Evolutionary conservation across 495 filamentous ascomycete genomes (phyloP), one percentile per base, ranked within the genome.

Genomic region (Hypoxylon lenormandii): DNA sequence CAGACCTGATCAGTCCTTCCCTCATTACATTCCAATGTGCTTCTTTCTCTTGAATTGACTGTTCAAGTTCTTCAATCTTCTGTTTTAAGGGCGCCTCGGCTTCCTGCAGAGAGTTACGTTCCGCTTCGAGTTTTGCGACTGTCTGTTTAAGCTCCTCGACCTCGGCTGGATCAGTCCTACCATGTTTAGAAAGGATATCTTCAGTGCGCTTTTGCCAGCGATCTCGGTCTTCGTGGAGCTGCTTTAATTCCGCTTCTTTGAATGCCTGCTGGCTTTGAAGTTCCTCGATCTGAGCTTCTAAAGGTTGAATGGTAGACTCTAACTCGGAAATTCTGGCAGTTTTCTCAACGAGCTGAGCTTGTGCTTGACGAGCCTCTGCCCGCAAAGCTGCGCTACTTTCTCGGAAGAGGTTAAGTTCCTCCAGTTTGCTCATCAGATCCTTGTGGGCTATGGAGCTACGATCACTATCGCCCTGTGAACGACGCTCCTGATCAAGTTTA

Each of bases 121-220:
- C 93, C 11, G 80, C 81, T 73, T 92, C 83, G 13, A 97, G 79
- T 4, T 76, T 79, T 19, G 85, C 78, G 26, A 88, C 79, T 1
- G 77, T 80, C 69, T 88, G 86, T 76, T 94, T 97, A 56, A 98
- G 81, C 61, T 87, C 87, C 72, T 98, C 93, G 60, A 97, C 85
- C 70, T 97, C 94, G 0, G 91, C 91, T 13, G 94, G 95, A 74
- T 98, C 95, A 22, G 96, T 89, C 50, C 95, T 91, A 66, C 97
- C 93, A 75, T 98, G 97, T 72, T 97, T 97, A 66, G 92, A 91
- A 18, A 98, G 86, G 50, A 98, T 97, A 60, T 95, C 91, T 72
- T 98, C 93, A 11, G 92, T 92, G 16, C 96, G 88, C 78, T 96
- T 92, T 73, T 96, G 93, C 88, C 94, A 97, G 23, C 88, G 87